Evolutionary conservation across 2,329 filamentous ascomycete species (phyloP).

Genomic region (Fusarium anguioides): DNA sequence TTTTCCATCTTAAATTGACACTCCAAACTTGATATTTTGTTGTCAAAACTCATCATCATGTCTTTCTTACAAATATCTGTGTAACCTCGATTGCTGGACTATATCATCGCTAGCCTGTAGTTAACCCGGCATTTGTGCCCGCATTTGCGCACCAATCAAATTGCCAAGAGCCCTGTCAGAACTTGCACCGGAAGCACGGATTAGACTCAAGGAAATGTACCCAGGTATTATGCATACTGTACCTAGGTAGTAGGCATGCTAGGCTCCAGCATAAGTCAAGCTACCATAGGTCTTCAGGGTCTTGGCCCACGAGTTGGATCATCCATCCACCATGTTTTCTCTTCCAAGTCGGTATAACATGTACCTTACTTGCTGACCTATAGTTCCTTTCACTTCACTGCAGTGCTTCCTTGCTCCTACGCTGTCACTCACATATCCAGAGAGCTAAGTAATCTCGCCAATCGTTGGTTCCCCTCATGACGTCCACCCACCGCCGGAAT

Average conservation of each 20-base stretch:
- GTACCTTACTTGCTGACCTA: constrained; percentile 10
- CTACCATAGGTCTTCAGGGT: not conserved
- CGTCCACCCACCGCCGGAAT: constrained; percentile 41
- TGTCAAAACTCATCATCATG: not conserved
- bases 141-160: constrained; percentile 37
- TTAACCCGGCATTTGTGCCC: constrained; percentile 11
- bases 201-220: constrained; percentile 11
- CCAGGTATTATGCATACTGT: too few species aligned
- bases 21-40: not conserved
- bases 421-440: not conserved
- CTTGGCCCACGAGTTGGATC: constrained; percentile 6
- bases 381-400: constrained; percentile 1
- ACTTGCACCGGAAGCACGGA: constrained; percentile 22
- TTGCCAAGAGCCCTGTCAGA: constrained; percentile 13
- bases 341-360: not conserved
- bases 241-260: not conserved
- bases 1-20: not conserved
- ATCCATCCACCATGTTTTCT: not conserved
- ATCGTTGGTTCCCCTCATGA: constrained; percentile 19
- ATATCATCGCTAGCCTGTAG: constrained; percentile 20
- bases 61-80: constrained; percentile 10
- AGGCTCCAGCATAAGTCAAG: constrained; percentile 20
- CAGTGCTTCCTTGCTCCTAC: not conserved
- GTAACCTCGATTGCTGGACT: constrained; percentile 34
- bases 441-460: constrained; percentile 17